A percentile compares a stretch with the other conserved stretches of the same genome.
Evolutionary conservation across 2,329 filamentous ascomycete species (phyloP).

Genomic region (Pseudocercospora fuligena): DNA sequence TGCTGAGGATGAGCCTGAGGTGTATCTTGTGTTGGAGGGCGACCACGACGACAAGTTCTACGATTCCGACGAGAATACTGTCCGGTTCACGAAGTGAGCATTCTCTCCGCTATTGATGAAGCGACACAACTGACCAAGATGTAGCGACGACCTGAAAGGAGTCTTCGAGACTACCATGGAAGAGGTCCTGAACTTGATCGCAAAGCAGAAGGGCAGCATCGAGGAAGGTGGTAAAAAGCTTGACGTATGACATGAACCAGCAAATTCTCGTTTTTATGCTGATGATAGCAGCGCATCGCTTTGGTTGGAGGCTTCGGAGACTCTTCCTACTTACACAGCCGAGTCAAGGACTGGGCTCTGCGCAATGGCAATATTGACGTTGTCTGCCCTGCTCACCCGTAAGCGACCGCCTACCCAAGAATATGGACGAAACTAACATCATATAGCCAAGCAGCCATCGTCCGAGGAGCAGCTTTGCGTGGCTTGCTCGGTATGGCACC

Average conservation of each 20-base stretch:
- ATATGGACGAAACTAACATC: neutral
- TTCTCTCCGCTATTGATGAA: neutral
- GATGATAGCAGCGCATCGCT: slow-evolving; percentile 16
- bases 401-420: neutral
- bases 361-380: slow-evolving; percentile 12
- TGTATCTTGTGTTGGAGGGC: slow-evolving; percentile 11
- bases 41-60: slow-evolving; percentile 12
- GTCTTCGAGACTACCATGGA: slow-evolving; percentile 18
- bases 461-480: slow-evolving; percentile 24
- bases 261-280: too few species aligned
- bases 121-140: neutral
- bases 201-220: slow-evolving; percentile 7
- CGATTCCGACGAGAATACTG: slow-evolving; percentile 18
- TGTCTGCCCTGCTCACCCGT: slow-evolving; percentile 19
- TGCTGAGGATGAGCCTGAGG: slow-evolving; percentile 2
- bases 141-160: slow-evolving; percentile 13
- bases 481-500: slow-evolving; percentile 25
- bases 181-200: slow-evolving; percentile 15
- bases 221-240: slow-evolving; percentile 9
- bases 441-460: slow-evolving; percentile 24
- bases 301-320: slow-evolving; percentile 27
- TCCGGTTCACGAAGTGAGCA: slow-evolving; percentile 16
- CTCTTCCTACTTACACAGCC: slow-evolving; percentile 17
- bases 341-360: slow-evolving; percentile 19
- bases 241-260: neutral